A percentile compares a stretch with the other conserved stretches of the same genome.
Conservation (phyloP, 129 eudicot species). For the Centrapalus pauciflorus region DNA sequence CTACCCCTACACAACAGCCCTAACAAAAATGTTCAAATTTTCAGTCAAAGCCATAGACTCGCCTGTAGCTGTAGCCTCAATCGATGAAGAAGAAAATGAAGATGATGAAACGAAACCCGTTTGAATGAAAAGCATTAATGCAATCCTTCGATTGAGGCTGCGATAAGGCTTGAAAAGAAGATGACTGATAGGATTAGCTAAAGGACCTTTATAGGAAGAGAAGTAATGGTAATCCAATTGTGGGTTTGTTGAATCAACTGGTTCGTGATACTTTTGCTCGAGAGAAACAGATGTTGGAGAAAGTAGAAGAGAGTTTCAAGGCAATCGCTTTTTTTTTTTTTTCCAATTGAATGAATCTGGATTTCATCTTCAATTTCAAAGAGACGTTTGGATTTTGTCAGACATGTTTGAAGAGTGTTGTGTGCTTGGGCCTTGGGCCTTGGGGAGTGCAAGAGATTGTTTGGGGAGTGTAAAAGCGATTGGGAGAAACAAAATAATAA, state of each 20-base stretch:
- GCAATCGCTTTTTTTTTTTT: conserved; percentile 7
- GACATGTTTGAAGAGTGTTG: too few relatives aligned
- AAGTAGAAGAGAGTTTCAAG: conserved; percentile 73
- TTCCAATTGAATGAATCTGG: not conserved
- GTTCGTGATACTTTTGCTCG: conserved; percentile 54
- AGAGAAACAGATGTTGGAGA: conserved; percentile 80
- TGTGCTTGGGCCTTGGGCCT: too few relatives aligned
- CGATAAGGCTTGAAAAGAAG: conserved; percentile 97
- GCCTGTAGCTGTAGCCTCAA: conserved; percentile 35
- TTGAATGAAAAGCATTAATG: conserved; percentile 43
- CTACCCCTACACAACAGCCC: conserved; percentile 21
- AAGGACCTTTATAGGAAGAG: conserved; percentile 69
- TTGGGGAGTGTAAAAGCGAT: too few relatives aligned
- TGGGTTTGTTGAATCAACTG: conserved; percentile 40
- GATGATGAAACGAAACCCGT: conserved; percentile 31
- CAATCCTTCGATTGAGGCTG: conserved; percentile 94
- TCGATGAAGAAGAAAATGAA: conserved; percentile 26
- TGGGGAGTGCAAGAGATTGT: too few relatives aligned
- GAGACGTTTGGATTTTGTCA: too few relatives aligned
- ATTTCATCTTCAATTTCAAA: not conserved
- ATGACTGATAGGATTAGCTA: conserved; percentile 84
- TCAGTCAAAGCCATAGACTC: conserved; percentile 45
- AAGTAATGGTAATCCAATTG: conserved; percentile 48
- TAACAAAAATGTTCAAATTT: conserved; percentile 39
- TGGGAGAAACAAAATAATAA: too few relatives aligned